Evolutionary conservation across 2,329 filamentous ascomycete genomes (phyloP), one percentile per base, ranked within the genome.

Genomic region (Monosporascus sp.): DNA sequence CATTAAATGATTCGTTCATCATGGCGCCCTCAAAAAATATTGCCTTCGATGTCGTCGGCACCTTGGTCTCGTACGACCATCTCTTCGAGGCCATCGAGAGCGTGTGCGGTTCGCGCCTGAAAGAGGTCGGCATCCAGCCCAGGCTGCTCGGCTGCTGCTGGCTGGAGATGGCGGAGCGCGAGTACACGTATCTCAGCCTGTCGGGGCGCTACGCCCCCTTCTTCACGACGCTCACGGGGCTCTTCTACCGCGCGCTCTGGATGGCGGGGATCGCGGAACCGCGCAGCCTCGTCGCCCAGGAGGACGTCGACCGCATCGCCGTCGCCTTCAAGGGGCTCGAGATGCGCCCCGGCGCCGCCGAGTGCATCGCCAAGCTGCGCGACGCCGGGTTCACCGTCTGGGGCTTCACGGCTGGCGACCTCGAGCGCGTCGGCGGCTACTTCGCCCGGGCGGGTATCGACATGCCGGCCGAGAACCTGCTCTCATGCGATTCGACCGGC

Each of bases 11-110:
- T 8, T 7, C 9, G 5, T 44, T 20, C n/a, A 25, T n/a, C 24
- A 46, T 46, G 43, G 11, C 24, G 24, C 17, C 24, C 43, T 31
- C 43, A 17, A 77, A 77, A 51, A 70, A 78, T 55, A 69, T 77
- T 53, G 74, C 78, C 31, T 78, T 78, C 57, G 76, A 79, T 60
- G 72, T 82, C 2, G 79, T 82, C 45, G 77, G 77, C 48, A 80
- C 77, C n/a, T 71, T 70, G 52, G 74, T 79, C 41, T 73, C 70
- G 20, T 78, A 75, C 63, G 70, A 76, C 17, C 69, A 69, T 48
- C 74, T 74, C 59, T 73, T 70, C 55, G 63, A 70, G 11, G 66
- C 67, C 31, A 70, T 80, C 36, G 69, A 75, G 5, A 49, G 61
- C 3, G 67, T 67, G 18, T 69, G 79, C 7, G 77, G 77, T 36